Evolutionary conservation across 495 filamentous ascomycete genomes (phyloP).

Genomic region (Podospora australis): DNA sequence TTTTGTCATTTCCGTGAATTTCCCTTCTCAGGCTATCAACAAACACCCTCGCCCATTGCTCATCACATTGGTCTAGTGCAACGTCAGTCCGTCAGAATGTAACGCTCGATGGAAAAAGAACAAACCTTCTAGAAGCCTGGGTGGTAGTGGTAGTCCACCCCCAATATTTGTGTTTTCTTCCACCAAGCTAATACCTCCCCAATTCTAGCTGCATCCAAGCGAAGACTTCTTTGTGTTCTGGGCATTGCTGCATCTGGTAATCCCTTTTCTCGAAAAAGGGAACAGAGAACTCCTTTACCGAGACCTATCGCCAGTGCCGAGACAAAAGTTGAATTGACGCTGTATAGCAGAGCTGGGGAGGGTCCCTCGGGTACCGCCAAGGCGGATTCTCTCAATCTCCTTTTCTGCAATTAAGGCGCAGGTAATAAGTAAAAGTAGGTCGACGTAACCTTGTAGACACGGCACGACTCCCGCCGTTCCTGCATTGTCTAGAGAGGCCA

Average conservation of each 20-base stretch:
- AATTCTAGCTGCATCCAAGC: conserved; percentile 1
- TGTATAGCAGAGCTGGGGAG: background rate
- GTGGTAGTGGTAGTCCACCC: too few relatives aligned
- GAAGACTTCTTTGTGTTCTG: background rate
- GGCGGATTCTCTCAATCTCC: conserved; percentile 10
- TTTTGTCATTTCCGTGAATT: too few relatives aligned
- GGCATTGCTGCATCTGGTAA: too few relatives aligned
- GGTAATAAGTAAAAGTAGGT: too few relatives aligned
- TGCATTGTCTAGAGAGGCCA: conserved; percentile 10
- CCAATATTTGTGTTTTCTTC: too few relatives aligned
- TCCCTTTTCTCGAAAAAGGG: too few relatives aligned
- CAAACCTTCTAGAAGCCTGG: background rate
- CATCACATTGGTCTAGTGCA: background rate
- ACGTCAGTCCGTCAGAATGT: too few relatives aligned
- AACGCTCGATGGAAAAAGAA: too few relatives aligned
- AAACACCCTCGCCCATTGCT: background rate
- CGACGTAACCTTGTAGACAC: conserved; percentile 4
- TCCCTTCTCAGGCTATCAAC: background rate
- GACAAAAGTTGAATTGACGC: background rate
- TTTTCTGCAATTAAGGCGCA: background rate
- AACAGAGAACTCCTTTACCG: background rate
- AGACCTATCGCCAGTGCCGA: conserved; percentile 16
- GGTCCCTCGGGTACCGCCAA: conserved; percentile 18
- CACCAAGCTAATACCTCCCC: background rate
- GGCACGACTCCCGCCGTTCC: conserved; percentile 18